Percentiles rank a stretch among this genome's conserved stretches.
Evolutionary conservation across 129 eudicot genomes (phyloP).

Genomic region (Cynara cardunculus): DNA sequence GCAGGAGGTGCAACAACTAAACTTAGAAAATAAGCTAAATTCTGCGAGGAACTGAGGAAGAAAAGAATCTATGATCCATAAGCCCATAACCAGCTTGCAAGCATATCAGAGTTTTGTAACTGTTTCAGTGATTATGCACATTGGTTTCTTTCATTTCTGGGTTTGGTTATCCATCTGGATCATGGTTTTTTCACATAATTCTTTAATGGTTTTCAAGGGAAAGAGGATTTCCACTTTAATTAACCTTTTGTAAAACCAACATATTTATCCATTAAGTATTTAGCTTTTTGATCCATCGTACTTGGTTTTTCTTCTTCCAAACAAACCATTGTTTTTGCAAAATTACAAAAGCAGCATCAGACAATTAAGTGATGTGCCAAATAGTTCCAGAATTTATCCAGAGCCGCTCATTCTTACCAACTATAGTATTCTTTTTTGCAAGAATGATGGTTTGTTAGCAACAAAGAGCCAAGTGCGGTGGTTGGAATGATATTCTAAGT

Average conservation of each 20-base stretch:
- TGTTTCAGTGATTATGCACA: conserved; percentile 5
- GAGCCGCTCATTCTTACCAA: too few relatives aligned
- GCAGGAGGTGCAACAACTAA: conserved; percentile 10
- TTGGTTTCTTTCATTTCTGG: conserved; percentile 9
- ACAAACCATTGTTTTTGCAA: too few relatives aligned
- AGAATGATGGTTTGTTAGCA: too few relatives aligned
- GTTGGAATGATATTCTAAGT: too few relatives aligned
- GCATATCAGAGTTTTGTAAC: conserved; percentile 11
- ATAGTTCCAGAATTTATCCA: not conserved
- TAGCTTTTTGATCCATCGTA: not conserved
- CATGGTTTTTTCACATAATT: conserved; percentile 3
- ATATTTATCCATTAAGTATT: not conserved
- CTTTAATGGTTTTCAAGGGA: not conserved
- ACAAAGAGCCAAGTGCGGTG: too few relatives aligned
- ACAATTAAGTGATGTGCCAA: not conserved
- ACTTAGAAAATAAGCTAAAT: conserved; percentile 28
- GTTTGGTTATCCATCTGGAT: conserved; percentile 1
- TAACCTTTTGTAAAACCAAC: not conserved
- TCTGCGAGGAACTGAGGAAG: conserved; percentile 51
- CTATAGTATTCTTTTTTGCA: too few relatives aligned
- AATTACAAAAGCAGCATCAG: not conserved
- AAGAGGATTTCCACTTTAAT: not conserved
- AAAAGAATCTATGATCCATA: conserved; percentile 23
- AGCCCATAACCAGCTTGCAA: conserved; percentile 13
- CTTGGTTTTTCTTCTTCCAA: not conserved